phyloP scores from a whole-genome alignment of 2,329 filamentous ascomycete species.

The Venturia asperata region DNA sequence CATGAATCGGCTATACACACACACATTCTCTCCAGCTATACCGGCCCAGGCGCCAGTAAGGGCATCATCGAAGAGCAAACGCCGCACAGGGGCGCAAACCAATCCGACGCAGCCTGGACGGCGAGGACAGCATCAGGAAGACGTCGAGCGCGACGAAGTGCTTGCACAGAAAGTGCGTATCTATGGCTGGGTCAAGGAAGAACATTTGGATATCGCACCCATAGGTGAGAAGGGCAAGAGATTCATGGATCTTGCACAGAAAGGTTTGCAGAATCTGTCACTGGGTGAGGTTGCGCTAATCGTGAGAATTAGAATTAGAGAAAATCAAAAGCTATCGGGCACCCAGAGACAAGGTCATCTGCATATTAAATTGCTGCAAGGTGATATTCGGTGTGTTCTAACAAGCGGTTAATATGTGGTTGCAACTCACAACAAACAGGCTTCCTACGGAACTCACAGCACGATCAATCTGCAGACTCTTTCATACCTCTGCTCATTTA shows the following conservation, averaged over 20 bases:
- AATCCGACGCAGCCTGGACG: slow-evolving; percentile 64
- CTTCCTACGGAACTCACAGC: slow-evolving; percentile 82
- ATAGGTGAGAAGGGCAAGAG: slow-evolving; percentile 79
- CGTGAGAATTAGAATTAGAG: slow-evolving; percentile 59
- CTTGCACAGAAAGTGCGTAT: slow-evolving; percentile 94
- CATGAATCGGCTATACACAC: slow-evolving; percentile 93
- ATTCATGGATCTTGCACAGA: slow-evolving; percentile 82
- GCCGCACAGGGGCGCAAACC: slow-evolving; percentile 46
- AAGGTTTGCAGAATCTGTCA: slow-evolving; percentile 48
- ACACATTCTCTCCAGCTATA: slow-evolving; percentile 95
- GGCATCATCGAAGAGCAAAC: slow-evolving; percentile 53
- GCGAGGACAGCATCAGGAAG: slow-evolving; percentile 92
- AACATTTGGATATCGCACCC: slow-evolving; percentile 85
- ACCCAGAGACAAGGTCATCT: slow-evolving; percentile 97
- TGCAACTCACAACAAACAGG: slow-evolving; percentile 41
- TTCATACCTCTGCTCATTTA: slow-evolving; percentile 95
- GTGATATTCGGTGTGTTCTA: slow-evolving; percentile 78
- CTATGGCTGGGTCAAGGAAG: slow-evolving; percentile 88
- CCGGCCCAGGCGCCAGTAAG: slow-evolving; percentile 68
- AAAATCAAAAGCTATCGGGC: slow-evolving; percentile 97
- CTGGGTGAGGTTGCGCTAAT: neutral
- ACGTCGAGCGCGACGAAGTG: slow-evolving; percentile 94
- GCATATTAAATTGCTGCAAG: slow-evolving; percentile 97
- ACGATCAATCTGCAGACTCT: slow-evolving; percentile 90
- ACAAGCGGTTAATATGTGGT: neutral